Base-by-base conservation (phyloP, 2,329 filamentous ascomycete species). In the Cercospora janseana region DNA sequence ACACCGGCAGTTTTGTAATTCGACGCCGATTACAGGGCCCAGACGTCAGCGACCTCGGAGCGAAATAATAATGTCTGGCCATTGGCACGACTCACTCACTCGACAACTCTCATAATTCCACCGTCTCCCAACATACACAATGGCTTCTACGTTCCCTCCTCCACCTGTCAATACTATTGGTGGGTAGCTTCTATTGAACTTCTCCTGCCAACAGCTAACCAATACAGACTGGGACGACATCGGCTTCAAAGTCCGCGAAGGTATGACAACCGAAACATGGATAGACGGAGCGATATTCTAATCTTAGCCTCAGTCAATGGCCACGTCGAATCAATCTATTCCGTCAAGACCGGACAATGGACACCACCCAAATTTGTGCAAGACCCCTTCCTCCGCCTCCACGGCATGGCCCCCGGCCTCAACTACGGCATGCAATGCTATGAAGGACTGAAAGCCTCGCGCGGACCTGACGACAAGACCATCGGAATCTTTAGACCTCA, bases 401-500 rank as follows among this genome's bases (percentile, higher is more conserved):
- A 97, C 72, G 93, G 92, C 70, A 93, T 98, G 88, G 85, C 91
- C 0, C 91, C 93, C 0, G 92, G 83, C 34, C 81, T 97, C 59
- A 98, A 98, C 79, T 98, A 98, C 70, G 90, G 92, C 51, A 90
- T 95, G 68, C 93, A 97, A 75, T 92, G 89, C 63, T 98, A 95
- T 76, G 93, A 98, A 70, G 93, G 93, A n/a, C 83, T 97, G 69
- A 97, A 97, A 72, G 91, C 92, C 48, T 96, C 96, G 79, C 89
- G 92, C 56, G 76, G 79, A 2, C 87, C 89, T 13, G 75, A 79
- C 51, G 81, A 86, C 69, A 68, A 76, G 52, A 72, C 73, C 52
- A 91, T 97, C 73, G 82, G 83, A 67, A 81, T 97, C 69, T 97
- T 97, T 81, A 86, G 92, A 4, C 88, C 92, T 0, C 79, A 85